Conservation (phyloP, 768 basidiomycete genomes). For the Trametes villosa region DNA sequence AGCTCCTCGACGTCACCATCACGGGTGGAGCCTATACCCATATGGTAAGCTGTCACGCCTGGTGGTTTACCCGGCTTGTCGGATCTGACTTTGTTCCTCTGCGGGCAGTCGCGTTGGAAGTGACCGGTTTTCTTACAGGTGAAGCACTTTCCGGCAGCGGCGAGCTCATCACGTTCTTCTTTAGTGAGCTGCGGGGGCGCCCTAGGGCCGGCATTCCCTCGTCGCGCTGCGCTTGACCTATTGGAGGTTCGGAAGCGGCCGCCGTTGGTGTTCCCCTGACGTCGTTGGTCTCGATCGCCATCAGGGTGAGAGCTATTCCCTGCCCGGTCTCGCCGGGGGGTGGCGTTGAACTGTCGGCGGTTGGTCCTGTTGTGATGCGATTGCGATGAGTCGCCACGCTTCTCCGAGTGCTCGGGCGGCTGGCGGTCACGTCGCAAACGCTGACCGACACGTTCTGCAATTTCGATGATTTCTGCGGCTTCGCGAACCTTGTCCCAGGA, state of each 20-base stretch:
- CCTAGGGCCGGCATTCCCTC: too few species aligned
- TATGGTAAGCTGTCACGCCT: conserved; percentile 2
- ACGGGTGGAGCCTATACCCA: neutral
- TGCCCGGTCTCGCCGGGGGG: too few species aligned
- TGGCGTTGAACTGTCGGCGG: too few species aligned
- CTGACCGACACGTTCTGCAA: neutral
- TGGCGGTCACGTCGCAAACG: neutral
- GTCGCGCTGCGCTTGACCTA: too few species aligned
- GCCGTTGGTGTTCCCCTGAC: too few species aligned
- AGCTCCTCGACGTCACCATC: neutral
- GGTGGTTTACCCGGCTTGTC: neutral
- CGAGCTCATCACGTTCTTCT: neutral
- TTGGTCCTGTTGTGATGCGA: too few species aligned
- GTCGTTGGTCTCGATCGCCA: too few species aligned
- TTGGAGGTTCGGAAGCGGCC: too few species aligned
- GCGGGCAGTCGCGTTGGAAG: conserved; percentile 7
- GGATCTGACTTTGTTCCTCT: neutral
- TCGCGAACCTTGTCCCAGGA: conserved; percentile 3
- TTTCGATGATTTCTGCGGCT: conserved; percentile 12
- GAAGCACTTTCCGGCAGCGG: conserved; percentile 3
- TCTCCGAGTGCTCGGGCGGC: too few species aligned
- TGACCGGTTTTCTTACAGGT: conserved; percentile 5
- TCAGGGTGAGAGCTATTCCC: too few species aligned
- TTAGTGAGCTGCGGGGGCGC: neutral
- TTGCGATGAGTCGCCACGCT: too few species aligned